A percentile compares a stretch with the other conserved stretches of the same genome.
phyloP scores from a whole-genome alignment of 2,329 filamentous ascomycete species.

The Fusarium sublunatum region DNA sequence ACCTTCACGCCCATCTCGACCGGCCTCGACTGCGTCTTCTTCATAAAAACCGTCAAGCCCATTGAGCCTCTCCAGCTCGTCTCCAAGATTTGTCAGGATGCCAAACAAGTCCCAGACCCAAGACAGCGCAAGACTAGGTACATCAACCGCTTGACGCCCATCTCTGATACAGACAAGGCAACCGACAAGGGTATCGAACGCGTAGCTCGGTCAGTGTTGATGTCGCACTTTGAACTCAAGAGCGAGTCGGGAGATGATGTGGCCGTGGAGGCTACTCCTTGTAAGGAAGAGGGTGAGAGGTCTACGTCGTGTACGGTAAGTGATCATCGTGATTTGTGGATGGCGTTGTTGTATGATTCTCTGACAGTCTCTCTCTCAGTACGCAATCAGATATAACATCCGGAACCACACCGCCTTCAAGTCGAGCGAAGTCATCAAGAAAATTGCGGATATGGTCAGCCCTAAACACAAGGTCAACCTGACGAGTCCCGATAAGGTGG shows the following conservation, averaged over 20 bases:
- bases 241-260: constrained; percentile 36
- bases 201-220: constrained; percentile 71
- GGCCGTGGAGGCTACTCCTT: constrained; percentile 22
- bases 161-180: constrained; percentile 69
- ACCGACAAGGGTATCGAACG: constrained; percentile 75
- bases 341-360: constrained; percentile 22
- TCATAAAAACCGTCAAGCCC: constrained; percentile 67
- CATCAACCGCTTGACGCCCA: constrained; percentile 68
- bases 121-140: constrained; percentile 64
- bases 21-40: constrained; percentile 71
- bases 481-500: constrained; percentile 79
- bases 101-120: constrained; percentile 56
- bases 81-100: constrained; percentile 66
- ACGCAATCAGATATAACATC: constrained; percentile 84
- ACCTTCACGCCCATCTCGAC: constrained; percentile 65
- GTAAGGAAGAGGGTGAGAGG: constrained; percentile 27
- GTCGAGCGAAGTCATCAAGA: constrained; percentile 76
- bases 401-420: constrained; percentile 78
- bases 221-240: constrained; percentile 68
- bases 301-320: constrained; percentile 57
- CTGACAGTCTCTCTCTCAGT: constrained; percentile 61
- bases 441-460: constrained; percentile 73
- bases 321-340: constrained; percentile 28
- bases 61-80: constrained; percentile 67
- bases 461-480: constrained; percentile 80